Percentiles rank a stretch among this genome's conserved stretches.
phyloP scores from a whole-genome alignment of 2,329 filamentous ascomycete species.

The Acephala macrosclerotiorum region DNA sequence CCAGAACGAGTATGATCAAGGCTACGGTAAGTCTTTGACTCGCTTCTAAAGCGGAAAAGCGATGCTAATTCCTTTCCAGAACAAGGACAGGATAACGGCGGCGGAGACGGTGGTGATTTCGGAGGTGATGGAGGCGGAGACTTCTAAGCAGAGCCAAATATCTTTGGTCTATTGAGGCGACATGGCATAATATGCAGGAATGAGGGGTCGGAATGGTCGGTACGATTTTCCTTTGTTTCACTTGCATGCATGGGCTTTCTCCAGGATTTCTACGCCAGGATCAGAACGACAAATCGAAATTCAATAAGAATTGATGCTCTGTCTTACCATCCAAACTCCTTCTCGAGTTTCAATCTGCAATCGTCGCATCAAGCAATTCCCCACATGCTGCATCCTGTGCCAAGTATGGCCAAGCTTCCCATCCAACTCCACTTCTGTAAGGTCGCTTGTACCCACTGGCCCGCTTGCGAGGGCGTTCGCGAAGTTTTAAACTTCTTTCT shows the following conservation, averaged over 20 bases:
- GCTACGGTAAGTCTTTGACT: conserved; percentile 45
- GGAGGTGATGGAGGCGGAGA: conserved; percentile 39
- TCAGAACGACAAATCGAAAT: not conserved
- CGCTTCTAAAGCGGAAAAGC: not conserved
- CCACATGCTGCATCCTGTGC: not conserved
- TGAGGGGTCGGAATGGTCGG: conserved; percentile 10
- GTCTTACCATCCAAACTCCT: not conserved
- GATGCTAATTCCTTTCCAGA: conserved; percentile 27
- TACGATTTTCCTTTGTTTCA: conserved; percentile 10
- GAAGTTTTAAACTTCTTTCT: not conserved
- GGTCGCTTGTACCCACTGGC: not conserved
- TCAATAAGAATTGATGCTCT: not conserved
- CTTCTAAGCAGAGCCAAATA: conserved; percentile 24
- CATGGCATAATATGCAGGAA: not conserved
- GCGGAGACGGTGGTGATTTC: conserved; percentile 36
- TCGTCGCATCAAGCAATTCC: not conserved
- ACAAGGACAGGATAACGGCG: conserved; percentile 23
- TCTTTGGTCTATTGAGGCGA: not conserved
- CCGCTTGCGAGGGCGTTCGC: not conserved
- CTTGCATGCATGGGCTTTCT: conserved; percentile 10
- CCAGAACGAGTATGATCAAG: conserved; percentile 63
- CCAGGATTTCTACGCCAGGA: not conserved
- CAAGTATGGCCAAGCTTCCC: not conserved
- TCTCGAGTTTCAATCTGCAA: not conserved
- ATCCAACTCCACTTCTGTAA: not conserved